A percentile compares a stretch with the other conserved stretches of the same genome.
Conservation (phyloP, 176 grass and related monocot genomes). For the Aechmea fasciata region DNA sequence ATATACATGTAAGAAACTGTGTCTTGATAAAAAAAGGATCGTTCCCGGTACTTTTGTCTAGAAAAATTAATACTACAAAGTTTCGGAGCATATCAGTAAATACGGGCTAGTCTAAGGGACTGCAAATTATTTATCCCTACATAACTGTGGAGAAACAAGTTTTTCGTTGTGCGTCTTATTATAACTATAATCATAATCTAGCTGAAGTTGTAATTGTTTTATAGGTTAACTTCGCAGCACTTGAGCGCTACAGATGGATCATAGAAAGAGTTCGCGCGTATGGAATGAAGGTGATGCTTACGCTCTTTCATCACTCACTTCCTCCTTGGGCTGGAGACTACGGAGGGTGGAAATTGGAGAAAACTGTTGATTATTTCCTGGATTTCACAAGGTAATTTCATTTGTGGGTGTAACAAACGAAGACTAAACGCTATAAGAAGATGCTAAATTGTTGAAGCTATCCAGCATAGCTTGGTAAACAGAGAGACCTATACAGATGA, state of each 20-base stretch:
- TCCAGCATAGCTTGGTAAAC: too few relatives aligned
- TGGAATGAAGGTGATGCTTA: slow-evolving; percentile 98
- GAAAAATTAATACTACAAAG: too few relatives aligned
- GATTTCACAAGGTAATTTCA: slow-evolving; percentile 65
- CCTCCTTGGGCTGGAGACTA: slow-evolving; percentile 94
- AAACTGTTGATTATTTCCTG: slow-evolving; percentile 77
- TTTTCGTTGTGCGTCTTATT: neutral
- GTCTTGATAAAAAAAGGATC: too few relatives aligned
- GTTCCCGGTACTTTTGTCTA: too few relatives aligned
- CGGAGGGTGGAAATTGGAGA: slow-evolving; percentile 92
- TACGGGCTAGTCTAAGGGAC: neutral
- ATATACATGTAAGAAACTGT: too few relatives aligned
- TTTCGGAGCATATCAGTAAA: neutral
- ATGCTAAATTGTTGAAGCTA: too few relatives aligned
- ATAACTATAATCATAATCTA: neutral
- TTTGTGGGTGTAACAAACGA: neutral
- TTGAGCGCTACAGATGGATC: slow-evolving; percentile 88
- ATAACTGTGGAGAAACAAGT: neutral
- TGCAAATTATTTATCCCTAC: neutral
- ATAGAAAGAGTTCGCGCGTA: slow-evolving; percentile 64
- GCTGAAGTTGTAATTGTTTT: slow-evolving; percentile 19
- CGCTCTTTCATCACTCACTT: slow-evolving; percentile 84
- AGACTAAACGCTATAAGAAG: too few relatives aligned
- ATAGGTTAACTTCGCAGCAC: slow-evolving; percentile 87
- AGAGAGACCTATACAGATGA: too few relatives aligned